Evolutionary conservation across 805 yeast species (phyloP).

Genomic region (Saccharomycopsis malanga): DNA sequence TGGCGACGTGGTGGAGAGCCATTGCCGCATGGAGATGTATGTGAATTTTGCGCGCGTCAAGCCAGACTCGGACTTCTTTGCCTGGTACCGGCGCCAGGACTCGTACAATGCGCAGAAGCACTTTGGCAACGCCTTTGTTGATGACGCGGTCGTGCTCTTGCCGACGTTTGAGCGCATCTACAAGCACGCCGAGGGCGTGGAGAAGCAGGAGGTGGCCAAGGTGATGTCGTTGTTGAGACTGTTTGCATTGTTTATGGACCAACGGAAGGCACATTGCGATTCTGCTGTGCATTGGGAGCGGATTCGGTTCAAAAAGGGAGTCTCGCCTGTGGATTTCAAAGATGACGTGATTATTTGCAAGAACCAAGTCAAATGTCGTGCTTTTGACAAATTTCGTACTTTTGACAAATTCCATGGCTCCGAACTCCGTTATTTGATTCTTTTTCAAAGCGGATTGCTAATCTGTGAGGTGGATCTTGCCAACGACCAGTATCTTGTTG

Average conservation of each 20-base stretch:
- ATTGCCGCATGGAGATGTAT: not conserved
- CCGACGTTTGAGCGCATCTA: conserved; percentile 1
- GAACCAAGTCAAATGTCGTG: not conserved
- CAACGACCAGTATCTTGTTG: not conserved
- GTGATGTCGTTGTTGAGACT: too few species aligned
- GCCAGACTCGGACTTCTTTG: not conserved
- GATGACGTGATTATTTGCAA: not conserved
- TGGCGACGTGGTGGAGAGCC: not conserved
- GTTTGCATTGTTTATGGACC: too few species aligned
- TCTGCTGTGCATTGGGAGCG: too few species aligned
- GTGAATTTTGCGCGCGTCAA: conserved; percentile 1
- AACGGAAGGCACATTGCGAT: not conserved
- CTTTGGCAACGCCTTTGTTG: conserved; percentile 1
- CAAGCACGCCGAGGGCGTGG: not conserved
- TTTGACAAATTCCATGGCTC: not conserved
- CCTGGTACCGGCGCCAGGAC: not conserved
- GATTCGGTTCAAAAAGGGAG: too few species aligned
- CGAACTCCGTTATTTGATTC: too few species aligned
- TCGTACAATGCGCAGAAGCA: not conserved
- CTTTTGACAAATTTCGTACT: not conserved
- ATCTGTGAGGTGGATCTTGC: not conserved
- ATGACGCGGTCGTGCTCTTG: not conserved
- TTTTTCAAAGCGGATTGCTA: too few species aligned
- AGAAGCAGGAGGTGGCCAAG: too few species aligned
- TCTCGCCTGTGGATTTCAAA: not conserved